A percentile compares a stretch with the other conserved stretches of the same genome.
These are phyloP conservation scores for Hordeum pubiflorum DNA, from an alignment of 202 grass and related monocot genomes.

Conservation along the genomic window DNA sequence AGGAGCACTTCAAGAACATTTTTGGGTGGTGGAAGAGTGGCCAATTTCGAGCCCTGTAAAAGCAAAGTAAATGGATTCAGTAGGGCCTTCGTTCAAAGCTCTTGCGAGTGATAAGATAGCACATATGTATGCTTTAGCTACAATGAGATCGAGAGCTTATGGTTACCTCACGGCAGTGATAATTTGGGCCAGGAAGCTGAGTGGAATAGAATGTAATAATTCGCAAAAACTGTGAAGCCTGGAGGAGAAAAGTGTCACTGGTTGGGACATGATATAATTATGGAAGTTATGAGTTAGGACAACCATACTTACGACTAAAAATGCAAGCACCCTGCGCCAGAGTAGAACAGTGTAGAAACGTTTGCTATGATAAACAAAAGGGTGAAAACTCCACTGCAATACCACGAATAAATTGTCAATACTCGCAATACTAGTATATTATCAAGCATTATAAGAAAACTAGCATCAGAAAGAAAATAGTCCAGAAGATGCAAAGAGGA, in stretches of 20 bases:
- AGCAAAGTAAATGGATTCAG: constrained; percentile 11
- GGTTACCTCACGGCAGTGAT: constrained; percentile 90
- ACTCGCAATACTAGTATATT: not conserved
- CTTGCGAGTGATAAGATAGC: not conserved
- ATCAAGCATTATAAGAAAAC: constrained; percentile 4
- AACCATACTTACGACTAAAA: constrained; percentile 77
- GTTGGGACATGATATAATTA: constrained; percentile 3
- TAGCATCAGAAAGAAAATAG: not conserved
- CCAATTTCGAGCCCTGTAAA: constrained; percentile 65
- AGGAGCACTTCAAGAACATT: constrained; percentile 77
- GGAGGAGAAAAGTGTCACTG: constrained; percentile 6
- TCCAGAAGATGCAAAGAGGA: not conserved
- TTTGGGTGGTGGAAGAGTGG: constrained; percentile 64
- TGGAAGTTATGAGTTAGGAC: not conserved
- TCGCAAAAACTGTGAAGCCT: constrained; percentile 80
- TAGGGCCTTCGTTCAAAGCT: not conserved
- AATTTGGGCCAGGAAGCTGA: constrained; percentile 95
- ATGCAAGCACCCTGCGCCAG: constrained; percentile 87
- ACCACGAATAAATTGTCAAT: constrained; percentile 20
- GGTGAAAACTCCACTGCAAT: constrained; percentile 92
- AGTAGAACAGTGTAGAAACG: constrained; percentile 89
- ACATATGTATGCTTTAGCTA: not conserved
- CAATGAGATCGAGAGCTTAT: not conserved
- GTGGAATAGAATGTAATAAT: constrained; percentile 97
- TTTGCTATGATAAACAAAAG: constrained; percentile 89